Evolutionary conservation across 2,329 filamentous ascomycete species (phyloP).

Genomic region (Aspergillus sergii): DNA sequence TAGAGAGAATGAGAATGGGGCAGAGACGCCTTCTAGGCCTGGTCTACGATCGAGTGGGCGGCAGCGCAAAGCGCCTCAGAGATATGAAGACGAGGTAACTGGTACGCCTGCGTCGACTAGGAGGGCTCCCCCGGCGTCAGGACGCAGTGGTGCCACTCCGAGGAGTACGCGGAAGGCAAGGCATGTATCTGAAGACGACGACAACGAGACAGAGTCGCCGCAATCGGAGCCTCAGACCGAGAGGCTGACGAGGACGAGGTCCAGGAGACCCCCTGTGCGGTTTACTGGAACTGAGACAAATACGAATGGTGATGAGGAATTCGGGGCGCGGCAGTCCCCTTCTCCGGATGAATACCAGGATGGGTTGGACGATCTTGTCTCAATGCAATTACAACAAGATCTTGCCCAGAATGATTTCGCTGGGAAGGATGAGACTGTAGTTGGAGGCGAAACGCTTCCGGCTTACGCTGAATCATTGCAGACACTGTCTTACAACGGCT

Average conservation of each 20-base stretch:
- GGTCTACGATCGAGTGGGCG: constrained; percentile 37
- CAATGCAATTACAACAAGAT: constrained; percentile 42
- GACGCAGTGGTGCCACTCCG: constrained; percentile 21
- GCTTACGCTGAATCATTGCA: constrained; percentile 38
- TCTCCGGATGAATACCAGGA: constrained; percentile 35
- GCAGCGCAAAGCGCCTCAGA: constrained; percentile 37
- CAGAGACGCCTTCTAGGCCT: constrained; percentile 27
- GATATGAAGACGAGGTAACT: constrained; percentile 32
- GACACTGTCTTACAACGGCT: constrained; percentile 29
- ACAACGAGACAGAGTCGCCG: constrained; percentile 7
- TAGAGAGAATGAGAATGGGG: constrained; percentile 11
- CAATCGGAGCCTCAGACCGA: constrained; percentile 10
- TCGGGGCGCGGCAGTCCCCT: constrained; percentile 18
- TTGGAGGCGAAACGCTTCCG: constrained; percentile 30
- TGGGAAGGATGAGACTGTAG: constrained; percentile 21
- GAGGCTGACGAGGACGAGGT: constrained; percentile 30
- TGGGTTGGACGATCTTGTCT: constrained; percentile 39
- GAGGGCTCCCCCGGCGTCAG: constrained; percentile 23
- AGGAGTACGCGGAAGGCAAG: constrained; percentile 27
- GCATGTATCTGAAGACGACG: constrained; percentile 24
- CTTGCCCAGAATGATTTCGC: constrained; percentile 26
- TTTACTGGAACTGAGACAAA: constrained; percentile 18
- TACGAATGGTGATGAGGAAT: constrained; percentile 9
- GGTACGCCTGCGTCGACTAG: constrained; percentile 25
- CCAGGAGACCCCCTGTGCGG: constrained; percentile 29